phyloP scores from a whole-genome alignment of 2,329 filamentous ascomycete genomes.

The Magnaporthiopsis incrustans region DNA sequence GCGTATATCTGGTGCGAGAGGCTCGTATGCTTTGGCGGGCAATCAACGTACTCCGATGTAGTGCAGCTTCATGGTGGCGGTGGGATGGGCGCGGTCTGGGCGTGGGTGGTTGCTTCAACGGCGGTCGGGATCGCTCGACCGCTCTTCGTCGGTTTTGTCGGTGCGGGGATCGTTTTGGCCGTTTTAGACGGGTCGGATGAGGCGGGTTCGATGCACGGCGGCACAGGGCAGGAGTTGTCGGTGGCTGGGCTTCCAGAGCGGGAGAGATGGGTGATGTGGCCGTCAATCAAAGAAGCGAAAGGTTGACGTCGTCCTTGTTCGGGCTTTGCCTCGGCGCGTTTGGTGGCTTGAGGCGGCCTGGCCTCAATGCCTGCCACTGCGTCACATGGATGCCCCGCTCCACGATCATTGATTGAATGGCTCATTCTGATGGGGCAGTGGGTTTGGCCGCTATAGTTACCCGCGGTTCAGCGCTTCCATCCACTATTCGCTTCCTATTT shows the following conservation, averaged over 20 bases:
- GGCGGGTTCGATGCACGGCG: background rate
- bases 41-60: slow-evolving; percentile 68
- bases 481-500: background rate
- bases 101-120: background rate
- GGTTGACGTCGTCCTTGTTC: background rate
- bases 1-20: background rate
- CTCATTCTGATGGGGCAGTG: background rate
- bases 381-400: background rate
- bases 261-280: background rate
- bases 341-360: background rate
- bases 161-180: background rate
- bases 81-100: background rate
- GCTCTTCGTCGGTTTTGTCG: background rate
- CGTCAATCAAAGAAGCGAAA: background rate
- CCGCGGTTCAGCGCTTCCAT: background rate
- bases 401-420: background rate
- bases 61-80: slow-evolving; percentile 68
- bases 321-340: background rate
- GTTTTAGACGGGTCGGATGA: background rate
- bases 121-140: background rate
- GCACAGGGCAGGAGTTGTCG: background rate
- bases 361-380: background rate
- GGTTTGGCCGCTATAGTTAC: background rate
- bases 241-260: background rate
- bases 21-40: background rate